Conservation (phyloP, 495 filamentous ascomycete species). For the Polyplosphaeria fusca region DNA sequence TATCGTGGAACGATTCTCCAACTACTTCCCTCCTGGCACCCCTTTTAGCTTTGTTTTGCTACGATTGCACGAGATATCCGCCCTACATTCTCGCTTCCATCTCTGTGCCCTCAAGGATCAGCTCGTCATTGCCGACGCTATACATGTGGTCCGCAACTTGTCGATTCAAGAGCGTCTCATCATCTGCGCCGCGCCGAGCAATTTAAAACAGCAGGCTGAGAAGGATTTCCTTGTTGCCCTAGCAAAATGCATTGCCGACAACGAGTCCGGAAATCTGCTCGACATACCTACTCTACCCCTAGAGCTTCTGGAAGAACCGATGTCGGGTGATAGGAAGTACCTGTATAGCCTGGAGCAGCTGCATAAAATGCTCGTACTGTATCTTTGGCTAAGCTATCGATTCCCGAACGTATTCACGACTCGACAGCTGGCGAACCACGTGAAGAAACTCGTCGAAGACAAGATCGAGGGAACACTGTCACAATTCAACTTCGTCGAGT, state of each 20-base stretch:
- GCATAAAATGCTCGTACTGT: conserved; percentile 78
- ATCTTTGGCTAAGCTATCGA: conserved; percentile 77
- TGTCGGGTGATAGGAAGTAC: conserved; percentile 48
- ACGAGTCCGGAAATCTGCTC: conserved; percentile 62
- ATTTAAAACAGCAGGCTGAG: conserved; percentile 41
- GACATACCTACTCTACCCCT: conserved; percentile 49
- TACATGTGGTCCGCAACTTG: conserved; percentile 63
- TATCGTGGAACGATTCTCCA: conserved; percentile 67
- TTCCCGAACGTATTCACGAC: conserved; percentile 76
- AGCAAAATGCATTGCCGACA: conserved; percentile 64
- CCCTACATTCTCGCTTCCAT: conserved; percentile 63
- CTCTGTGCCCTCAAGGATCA: conserved; percentile 60
- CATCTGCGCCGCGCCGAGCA: conserved; percentile 67
- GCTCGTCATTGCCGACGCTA: conserved; percentile 62
- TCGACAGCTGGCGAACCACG: conserved; percentile 71
- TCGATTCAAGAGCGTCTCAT: conserved; percentile 67
- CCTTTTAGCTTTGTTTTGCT: conserved; percentile 75
- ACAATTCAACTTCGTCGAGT: conserved; percentile 38
- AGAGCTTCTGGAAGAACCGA: conserved; percentile 38
- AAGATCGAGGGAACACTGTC: conserved; percentile 67
- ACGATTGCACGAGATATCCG: conserved; percentile 63
- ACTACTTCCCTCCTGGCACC: conserved; percentile 71
- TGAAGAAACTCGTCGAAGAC: conserved; percentile 74
- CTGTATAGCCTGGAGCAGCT: conserved; percentile 66
- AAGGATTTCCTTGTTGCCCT: conserved; percentile 52